Percentiles rank a stretch among this genome's conserved stretches.
Conservation (phyloP, 805 yeast species). For the Metschnikowia anglica region DNA sequence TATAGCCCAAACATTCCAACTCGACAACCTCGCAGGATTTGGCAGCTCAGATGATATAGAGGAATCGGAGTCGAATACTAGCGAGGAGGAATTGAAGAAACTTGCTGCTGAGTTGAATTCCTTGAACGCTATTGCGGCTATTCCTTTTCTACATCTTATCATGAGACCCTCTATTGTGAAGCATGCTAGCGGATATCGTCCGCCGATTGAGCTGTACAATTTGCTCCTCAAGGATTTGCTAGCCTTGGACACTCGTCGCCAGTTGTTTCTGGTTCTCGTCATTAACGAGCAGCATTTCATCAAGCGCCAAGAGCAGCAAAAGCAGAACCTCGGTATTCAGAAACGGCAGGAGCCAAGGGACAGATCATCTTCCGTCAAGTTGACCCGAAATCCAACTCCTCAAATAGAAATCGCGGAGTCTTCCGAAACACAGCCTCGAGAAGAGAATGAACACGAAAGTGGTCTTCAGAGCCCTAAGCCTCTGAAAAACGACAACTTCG, state of each 20-base stretch:
- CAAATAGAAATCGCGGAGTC: neutral
- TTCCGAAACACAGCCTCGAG: neutral
- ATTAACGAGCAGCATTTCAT: constrained; percentile 13
- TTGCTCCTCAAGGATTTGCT: constrained; percentile 31
- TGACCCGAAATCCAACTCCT: neutral
- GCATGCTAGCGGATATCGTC: constrained; percentile 38
- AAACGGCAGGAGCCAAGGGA: constrained; percentile 15
- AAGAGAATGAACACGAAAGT: neutral
- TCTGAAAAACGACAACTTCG: constrained; percentile 28
- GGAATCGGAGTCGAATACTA: constrained; percentile 6
- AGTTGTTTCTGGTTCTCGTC: constrained; percentile 10
- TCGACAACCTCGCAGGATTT: constrained; percentile 25
- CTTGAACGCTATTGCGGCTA: constrained; percentile 36
- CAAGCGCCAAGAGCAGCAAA: constrained; percentile 34
- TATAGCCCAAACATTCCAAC: constrained; percentile 25
- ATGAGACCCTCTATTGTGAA: constrained; percentile 42
- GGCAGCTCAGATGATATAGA: constrained; percentile 28
- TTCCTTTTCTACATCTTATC: constrained; percentile 43
- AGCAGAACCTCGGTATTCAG: constrained; percentile 24
- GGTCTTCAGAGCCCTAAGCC: constrained; percentile 4
- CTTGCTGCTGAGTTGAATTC: constrained; percentile 27
- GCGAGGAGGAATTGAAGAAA: constrained; percentile 5
- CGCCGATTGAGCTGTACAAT: constrained; percentile 33
- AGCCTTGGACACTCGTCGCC: constrained; percentile 22
- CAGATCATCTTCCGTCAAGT: constrained; percentile 3